Conservation (phyloP, 2,329 filamentous ascomycete species). For the Pseudopyricularia cyperi region DNA sequence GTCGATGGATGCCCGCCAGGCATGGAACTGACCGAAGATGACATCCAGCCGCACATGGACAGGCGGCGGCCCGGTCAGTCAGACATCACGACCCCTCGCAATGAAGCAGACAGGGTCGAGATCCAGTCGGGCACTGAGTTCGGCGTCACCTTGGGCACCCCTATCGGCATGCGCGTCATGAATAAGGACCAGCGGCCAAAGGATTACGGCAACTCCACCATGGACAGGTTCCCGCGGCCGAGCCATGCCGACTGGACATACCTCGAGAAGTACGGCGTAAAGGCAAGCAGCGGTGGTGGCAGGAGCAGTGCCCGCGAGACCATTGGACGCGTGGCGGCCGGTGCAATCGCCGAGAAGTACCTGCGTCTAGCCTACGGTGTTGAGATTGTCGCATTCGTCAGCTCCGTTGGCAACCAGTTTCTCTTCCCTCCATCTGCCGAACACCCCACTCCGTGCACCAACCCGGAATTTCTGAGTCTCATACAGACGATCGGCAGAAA, state of each 20-base stretch:
- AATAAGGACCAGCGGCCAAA: constrained; percentile 90
- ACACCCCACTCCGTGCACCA: constrained; percentile 55
- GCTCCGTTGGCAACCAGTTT: constrained; percentile 68
- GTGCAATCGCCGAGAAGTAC: constrained; percentile 90
- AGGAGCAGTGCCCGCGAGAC: constrained; percentile 89
- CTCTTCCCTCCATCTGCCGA: constrained; percentile 60
- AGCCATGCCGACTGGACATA: constrained; percentile 97
- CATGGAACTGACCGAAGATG: constrained; percentile 69
- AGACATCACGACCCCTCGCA: constrained; percentile 77
- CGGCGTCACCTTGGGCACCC: constrained; percentile 79
- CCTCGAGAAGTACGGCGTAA: constrained; percentile 91
- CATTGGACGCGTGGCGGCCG: constrained; percentile 82
- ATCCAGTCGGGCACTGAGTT: constrained; percentile 91
- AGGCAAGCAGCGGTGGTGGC: constrained; percentile 81
- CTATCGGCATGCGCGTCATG: constrained; percentile 73
- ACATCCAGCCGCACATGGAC: constrained; percentile 92
- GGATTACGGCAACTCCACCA: constrained; percentile 82
- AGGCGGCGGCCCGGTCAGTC: constrained; percentile 81
- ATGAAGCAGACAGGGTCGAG: constrained; percentile 83
- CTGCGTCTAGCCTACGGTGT: constrained; percentile 67
- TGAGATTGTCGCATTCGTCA: constrained; percentile 84
- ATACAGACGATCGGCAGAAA: constrained; percentile 59
- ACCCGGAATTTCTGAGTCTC: constrained; percentile 68
- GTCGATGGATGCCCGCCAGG: constrained; percentile 86
- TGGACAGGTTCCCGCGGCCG: constrained; percentile 82